These are phyloP conservation scores for Meyerozyma smithsonii DNA, from an alignment of 1,139 yeast genomes.

Conservation along the genomic window DNA sequence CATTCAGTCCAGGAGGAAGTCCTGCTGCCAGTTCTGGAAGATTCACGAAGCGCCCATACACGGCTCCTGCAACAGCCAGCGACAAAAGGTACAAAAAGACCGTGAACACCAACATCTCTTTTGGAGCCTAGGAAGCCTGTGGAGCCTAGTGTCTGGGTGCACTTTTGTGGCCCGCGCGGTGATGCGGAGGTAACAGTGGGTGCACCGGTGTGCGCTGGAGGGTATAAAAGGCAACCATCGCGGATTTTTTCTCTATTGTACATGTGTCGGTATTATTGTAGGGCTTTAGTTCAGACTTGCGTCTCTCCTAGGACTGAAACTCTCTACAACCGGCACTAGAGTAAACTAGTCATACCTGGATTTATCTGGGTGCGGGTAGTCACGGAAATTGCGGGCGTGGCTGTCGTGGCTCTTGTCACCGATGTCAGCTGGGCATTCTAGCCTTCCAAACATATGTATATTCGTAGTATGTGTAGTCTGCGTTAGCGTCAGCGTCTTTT, in stretches of 20 bases:
- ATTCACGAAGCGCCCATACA: slow-evolving; percentile 17
- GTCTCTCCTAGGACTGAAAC: slow-evolving; percentile 36
- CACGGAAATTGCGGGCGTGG: slow-evolving; percentile 42
- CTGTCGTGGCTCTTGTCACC: slow-evolving; percentile 14
- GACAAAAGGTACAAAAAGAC: slow-evolving; percentile 3
- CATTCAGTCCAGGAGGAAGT: slow-evolving; percentile 27
- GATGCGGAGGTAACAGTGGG: no score
- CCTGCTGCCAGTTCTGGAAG: slow-evolving; percentile 23
- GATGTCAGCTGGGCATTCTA: slow-evolving; percentile 41
- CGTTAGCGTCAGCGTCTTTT: background rate
- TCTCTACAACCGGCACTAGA: slow-evolving; percentile 53
- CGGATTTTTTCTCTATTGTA: slow-evolving; percentile 33
- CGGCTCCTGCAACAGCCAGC: slow-evolving; percentile 13
- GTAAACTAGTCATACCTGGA: slow-evolving; percentile 30
- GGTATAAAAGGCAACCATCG: slow-evolving; percentile 7
- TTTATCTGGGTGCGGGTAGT: slow-evolving; percentile 26
- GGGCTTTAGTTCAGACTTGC: slow-evolving; percentile 33
- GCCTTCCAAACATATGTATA: slow-evolving; percentile 38
- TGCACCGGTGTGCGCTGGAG: background rate
- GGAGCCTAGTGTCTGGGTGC: no score
- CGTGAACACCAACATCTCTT: slow-evolving; percentile 2
- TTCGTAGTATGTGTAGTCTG: no score
- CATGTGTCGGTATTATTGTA: slow-evolving; percentile 52
- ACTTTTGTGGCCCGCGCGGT: no score
- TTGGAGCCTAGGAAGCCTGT: no score